phyloP scores from a whole-genome alignment of 306 rosid genomes.

The apple (Malus domestica) region DNA sequence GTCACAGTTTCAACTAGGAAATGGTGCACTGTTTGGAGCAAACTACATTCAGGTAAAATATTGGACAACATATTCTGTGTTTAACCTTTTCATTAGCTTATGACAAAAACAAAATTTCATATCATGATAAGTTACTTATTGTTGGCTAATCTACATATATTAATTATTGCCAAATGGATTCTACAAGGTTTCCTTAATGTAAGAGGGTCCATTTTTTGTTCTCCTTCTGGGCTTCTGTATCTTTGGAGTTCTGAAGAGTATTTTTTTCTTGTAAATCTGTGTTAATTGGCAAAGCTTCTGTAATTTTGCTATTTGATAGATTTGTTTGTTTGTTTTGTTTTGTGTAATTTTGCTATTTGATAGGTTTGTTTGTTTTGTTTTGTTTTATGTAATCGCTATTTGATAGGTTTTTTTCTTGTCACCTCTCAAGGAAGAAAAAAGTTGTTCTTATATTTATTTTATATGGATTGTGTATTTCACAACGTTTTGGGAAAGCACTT shows the following conservation, averaged over 20 bases:
- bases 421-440: not conserved
- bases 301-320: too few relatives aligned
- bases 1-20: slow-evolving; percentile 89
- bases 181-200: not conserved
- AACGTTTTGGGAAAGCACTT: not conserved
- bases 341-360: too few relatives aligned
- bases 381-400: too few relatives aligned
- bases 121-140: not conserved
- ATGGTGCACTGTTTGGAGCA: slow-evolving; percentile 89
- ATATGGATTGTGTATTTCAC: not conserved
- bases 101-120: not conserved
- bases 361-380: too few relatives aligned
- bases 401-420: too few relatives aligned
- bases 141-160: not conserved
- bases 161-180: not conserved
- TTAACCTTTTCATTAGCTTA: not conserved
- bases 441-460: too few relatives aligned
- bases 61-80: not conserved
- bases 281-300: not conserved
- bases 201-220: not conserved
- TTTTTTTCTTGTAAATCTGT: not conserved
- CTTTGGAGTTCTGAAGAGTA: not conserved
- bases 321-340: too few relatives aligned
- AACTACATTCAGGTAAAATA: slow-evolving; percentile 81
- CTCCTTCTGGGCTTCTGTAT: not conserved